These are phyloP conservation scores for Kwoniella shivajii DNA, from an alignment of 1,284 basidiomycete genomes.

Conservation along the genomic window DNA sequence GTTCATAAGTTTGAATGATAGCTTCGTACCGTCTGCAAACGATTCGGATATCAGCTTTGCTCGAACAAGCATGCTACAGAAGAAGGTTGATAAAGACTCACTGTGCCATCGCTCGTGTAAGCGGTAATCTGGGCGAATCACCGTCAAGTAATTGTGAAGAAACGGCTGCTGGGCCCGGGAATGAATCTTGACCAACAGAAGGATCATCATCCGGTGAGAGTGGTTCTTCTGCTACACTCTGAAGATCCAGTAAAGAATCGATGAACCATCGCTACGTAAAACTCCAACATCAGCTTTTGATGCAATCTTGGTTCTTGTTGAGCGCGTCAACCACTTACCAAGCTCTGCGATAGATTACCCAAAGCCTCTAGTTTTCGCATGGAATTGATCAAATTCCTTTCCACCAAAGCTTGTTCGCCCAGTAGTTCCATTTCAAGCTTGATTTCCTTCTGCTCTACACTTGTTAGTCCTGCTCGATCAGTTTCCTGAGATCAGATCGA, in stretches of 20 bases:
- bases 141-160: conserved; percentile 28
- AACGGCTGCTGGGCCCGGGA: conserved; percentile 7
- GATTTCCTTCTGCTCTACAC: conserved; percentile 70
- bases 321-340: conserved; percentile 62
- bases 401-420: conserved; percentile 59
- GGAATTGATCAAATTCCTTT: conserved; percentile 74
- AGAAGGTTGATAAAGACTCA: conserved; percentile 55
- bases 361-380: conserved; percentile 74
- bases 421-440: conserved; percentile 71
- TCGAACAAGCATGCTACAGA: background rate
- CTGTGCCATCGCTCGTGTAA: conserved; percentile 85
- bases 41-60: conserved; percentile 14
- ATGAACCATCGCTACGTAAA: conserved; percentile 74
- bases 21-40: conserved; percentile 78
- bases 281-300: background rate
- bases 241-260: conserved; percentile 66
- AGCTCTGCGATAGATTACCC: conserved; percentile 79
- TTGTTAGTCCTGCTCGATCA: conserved; percentile 25
- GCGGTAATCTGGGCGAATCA: conserved; percentile 67
- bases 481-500: conserved; percentile 12
- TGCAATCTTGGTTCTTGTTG: background rate
- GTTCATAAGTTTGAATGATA: conserved; percentile 83
- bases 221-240: conserved; percentile 63
- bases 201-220: conserved; percentile 57
- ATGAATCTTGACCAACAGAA: conserved; percentile 53